Evolutionary conservation across 169 alveolate species (phyloP).

Genomic region (Plasmodium vinckei): DNA sequence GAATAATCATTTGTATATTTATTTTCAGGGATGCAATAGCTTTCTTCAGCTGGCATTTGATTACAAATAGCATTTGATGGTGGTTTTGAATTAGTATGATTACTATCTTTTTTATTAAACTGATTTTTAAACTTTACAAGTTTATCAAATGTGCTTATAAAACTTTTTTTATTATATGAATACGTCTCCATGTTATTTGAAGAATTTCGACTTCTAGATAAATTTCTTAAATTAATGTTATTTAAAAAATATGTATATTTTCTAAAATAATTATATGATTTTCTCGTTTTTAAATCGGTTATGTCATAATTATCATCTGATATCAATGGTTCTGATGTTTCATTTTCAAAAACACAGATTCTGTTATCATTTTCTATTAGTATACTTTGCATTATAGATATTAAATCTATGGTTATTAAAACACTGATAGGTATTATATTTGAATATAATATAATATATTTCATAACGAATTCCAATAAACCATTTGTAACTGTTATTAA

Average conservation of each 20-base stretch:
- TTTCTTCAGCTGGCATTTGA: constrained; percentile 12
- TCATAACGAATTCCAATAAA: constrained; percentile 60
- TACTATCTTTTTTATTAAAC: constrained; percentile 28
- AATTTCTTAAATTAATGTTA: constrained; percentile 31
- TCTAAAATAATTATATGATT: constrained; percentile 57
- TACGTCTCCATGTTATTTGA: constrained; percentile 18
- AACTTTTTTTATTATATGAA: constrained; percentile 27
- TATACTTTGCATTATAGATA: constrained; percentile 61
- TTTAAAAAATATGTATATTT: constrained; percentile 59
- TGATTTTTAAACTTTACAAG: constrained; percentile 19
- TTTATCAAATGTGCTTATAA: constrained; percentile 43
- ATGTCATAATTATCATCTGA: constrained; percentile 28
- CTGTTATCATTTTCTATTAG: constrained; percentile 68
- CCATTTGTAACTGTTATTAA: constrained; percentile 54
- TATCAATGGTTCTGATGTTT: constrained; percentile 44
- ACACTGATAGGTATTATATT: constrained; percentile 71
- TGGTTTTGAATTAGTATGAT: not conserved
- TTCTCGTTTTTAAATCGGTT: constrained; percentile 31
- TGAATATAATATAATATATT: constrained; percentile 47
- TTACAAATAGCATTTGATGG: constrained; percentile 19
- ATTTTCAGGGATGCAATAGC: not conserved
- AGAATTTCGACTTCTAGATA: constrained; percentile 16
- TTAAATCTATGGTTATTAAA: constrained; percentile 52
- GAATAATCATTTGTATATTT: not conserved
- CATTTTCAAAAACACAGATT: constrained; percentile 71